These are phyloP conservation scores for Oenanthe sinensis DNA, from an alignment of 129 eudicot species.

Conservation along the genomic window DNA sequence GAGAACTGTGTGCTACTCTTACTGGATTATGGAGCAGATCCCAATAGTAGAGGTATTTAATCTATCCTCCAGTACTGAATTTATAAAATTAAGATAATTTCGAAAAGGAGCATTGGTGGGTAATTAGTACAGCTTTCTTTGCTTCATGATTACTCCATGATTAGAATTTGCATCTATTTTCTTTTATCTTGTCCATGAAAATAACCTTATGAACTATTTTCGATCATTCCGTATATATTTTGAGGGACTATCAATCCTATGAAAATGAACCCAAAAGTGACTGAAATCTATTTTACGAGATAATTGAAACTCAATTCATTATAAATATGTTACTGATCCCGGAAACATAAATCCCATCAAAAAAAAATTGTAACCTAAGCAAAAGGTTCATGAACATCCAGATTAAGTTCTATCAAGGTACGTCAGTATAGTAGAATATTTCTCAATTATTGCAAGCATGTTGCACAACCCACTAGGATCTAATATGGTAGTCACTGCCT, in stretches of 20 bases:
- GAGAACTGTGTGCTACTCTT: constrained; percentile 77
- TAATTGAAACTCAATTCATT: too few relatives aligned
- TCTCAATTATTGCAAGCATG: constrained; percentile 5
- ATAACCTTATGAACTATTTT: too few relatives aligned
- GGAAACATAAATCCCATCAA: too few relatives aligned
- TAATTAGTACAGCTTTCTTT: not conserved
- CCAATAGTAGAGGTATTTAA: constrained; percentile 68
- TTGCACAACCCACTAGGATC: constrained; percentile 7
- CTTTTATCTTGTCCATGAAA: not conserved
- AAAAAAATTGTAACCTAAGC: too few relatives aligned
- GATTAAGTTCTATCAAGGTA: not conserved
- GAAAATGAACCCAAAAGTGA: not conserved
- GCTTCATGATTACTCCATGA: not conserved
- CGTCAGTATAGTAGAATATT: not conserved
- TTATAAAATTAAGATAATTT: not conserved
- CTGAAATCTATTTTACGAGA: not conserved
- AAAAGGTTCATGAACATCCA: not conserved
- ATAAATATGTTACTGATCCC: not conserved
- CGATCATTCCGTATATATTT: not conserved
- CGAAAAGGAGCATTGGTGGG: not conserved
- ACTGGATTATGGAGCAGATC: constrained; percentile 84
- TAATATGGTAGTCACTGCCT: not conserved
- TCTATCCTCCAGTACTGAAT: not conserved
- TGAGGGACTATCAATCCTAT: not conserved
- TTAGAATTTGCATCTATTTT: not conserved